Conservation (phyloP, 2,329 filamentous ascomycete species). For the Trichophyton simii region DNA sequence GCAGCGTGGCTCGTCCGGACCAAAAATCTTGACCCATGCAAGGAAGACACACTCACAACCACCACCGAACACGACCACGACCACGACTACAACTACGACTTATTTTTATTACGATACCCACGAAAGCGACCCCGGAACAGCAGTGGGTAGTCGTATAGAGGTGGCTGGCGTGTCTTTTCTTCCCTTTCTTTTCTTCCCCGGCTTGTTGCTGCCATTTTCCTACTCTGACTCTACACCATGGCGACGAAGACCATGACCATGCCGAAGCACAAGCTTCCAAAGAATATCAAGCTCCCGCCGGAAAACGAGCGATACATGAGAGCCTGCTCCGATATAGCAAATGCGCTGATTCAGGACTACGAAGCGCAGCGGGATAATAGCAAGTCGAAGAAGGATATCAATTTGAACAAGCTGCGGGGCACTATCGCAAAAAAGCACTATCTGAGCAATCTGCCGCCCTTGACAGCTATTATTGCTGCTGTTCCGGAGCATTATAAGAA, state of each 20-base stretch:
- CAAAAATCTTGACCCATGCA: not conserved
- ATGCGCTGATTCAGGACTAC: slow-evolving; percentile 85
- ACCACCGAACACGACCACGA: not conserved
- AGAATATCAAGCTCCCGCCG: slow-evolving; percentile 61
- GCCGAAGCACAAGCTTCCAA: slow-evolving; percentile 40
- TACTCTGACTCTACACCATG: slow-evolving; percentile 31
- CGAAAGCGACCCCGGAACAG: not conserved
- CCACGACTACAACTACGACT: no score
- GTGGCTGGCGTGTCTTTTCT: not conserved
- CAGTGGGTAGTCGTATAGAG: not conserved
- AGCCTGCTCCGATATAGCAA: slow-evolving; percentile 91
- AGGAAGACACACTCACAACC: not conserved
- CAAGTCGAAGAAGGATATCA: slow-evolving; percentile 70
- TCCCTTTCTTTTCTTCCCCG: no score
- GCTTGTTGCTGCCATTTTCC: not conserved
- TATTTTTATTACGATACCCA: not conserved
- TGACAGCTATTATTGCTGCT: slow-evolving; percentile 94
- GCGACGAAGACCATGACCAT: slow-evolving; percentile 49
- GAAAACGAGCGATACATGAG: slow-evolving; percentile 91
- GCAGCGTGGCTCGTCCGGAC: not conserved
- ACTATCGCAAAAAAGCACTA: slow-evolving; percentile 89
- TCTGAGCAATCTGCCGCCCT: slow-evolving; percentile 71
- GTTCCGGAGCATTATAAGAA: slow-evolving; percentile 99
- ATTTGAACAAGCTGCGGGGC: slow-evolving; percentile 75
- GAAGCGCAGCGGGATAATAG: slow-evolving; percentile 64